Base-by-base conservation (phyloP, 495 filamentous ascomycete species). In the Talaromyces ruber region DNA sequence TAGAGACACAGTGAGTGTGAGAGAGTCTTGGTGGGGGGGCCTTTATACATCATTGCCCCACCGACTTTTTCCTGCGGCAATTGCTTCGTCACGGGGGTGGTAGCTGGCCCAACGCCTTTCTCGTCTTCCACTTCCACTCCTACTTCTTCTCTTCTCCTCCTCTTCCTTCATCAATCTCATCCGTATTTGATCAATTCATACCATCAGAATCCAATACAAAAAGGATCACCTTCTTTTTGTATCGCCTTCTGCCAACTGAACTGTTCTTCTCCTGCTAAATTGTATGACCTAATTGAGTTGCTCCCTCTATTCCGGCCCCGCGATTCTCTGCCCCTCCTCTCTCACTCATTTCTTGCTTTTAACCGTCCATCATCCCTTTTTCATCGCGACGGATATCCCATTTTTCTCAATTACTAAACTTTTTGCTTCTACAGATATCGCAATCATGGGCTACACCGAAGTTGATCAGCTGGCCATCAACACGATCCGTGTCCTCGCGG, bases 401-500 rank as follows among this genome's bases (percentile, higher is more conserved):
- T 54, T 28, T 26, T 28, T 47, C 18, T 45, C 34, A 51, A 45
- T 25, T 45, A 45, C 58, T 60, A 21, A 51, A 60, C 43, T 51
- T 47, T 30, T 21, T 3, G 14, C 25, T 57, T 4, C n/a, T 59
- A 55, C 64, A 79, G 69, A 73, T 72, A 67, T 66, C 69, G 78
- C 79, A 78, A 95, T 80, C 78, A 98, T 98, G 94, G 86, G 85
- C 79, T 97, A 88, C 83, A 81, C 80, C 68, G 87, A 98, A 69
- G 70, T 85, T 69, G 94, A 99, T 74, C 79, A 88, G 81, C 85
- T 92, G 74, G 89, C 89, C 69, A 89, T 99, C 79, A 98, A 98
- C 88, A 96, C 93, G 73, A 98, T 98, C 80, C 92, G 95, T 74
- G 72, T 92, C 69, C 85, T 98, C 67, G 93, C 94, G 66, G 94